Base-by-base conservation (phyloP, 176 grass and related monocot species). In the Poa pratensis region DNA sequence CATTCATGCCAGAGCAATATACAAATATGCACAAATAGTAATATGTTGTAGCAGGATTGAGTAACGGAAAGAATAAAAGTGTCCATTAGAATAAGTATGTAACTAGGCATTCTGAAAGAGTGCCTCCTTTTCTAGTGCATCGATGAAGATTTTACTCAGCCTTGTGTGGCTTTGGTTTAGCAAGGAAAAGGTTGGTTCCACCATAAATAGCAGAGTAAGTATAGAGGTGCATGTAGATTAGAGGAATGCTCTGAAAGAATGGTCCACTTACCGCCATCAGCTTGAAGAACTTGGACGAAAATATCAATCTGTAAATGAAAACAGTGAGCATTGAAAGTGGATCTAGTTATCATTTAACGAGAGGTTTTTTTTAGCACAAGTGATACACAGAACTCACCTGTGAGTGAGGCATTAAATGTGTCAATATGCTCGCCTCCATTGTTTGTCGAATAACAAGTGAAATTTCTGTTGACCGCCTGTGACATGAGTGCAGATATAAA, bases 241-340 rank as follows among this genome's bases (percentile, higher is more conserved):
- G 18, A 32, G 64, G 64, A 57, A 13, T 3, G 20, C 27, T 76
- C 30, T 43, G 18, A 70, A 90, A 85, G 43, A 49, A 49, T 48
- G 65, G 34, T 48, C 42, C 4, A 23, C 75, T 70, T 85, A 96
- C 96, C 96, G 82, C 91, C 93, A 94, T 99, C 91, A 90, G 93
- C 93, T 92, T 99, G 93, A 88, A 99, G 96, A 89, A 99, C 91
- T 92, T 99, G 91, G 45, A 99, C 93, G 92, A 92, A 96, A 86
- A 99, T 96, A 76, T 97, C 92, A 83, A 97, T 97, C 90, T 97
- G 75, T 67, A 94, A 81, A 74, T 16, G 63, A 61, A 43, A 34
- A 73, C 51, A 64, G 27, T 32, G 78, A 79, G 19, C 18, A 79
- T 79, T 51, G 82, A 50, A 30, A 73, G 30, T 40, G 20, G 24